Percentiles rank a stretch among this genome's conserved stretches.
Evolutionary conservation across 441 rosid species (phyloP).

Genomic region (Rhodomyrtus psidioides): DNA sequence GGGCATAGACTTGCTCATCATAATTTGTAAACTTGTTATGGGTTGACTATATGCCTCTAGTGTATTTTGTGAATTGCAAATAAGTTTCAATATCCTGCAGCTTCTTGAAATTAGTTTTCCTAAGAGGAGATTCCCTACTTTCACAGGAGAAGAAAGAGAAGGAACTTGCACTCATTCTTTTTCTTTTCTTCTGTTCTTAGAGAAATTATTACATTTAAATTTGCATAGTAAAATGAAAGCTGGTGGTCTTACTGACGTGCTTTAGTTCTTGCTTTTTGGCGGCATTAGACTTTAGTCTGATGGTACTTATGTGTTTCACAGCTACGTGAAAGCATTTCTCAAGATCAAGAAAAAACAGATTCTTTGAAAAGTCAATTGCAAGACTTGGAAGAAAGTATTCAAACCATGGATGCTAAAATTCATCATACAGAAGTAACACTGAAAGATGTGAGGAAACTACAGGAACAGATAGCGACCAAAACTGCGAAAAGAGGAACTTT

Average conservation of each 20-base stretch:
- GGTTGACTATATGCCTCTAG: not conserved
- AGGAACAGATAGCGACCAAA: constrained; percentile 68
- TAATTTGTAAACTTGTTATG: not conserved
- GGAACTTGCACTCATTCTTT: not conserved
- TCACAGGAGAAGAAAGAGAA: not conserved
- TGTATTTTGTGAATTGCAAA: not conserved
- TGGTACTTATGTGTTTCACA: constrained; percentile 18
- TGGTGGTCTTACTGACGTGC: not conserved
- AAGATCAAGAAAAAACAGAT: constrained; percentile 84
- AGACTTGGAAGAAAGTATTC: constrained; percentile 62
- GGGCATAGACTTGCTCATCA: not conserved
- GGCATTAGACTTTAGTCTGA: constrained; percentile 1
- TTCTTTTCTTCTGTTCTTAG: not conserved
- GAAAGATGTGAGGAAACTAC: constrained; percentile 67
- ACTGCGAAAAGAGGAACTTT: constrained; percentile 79
- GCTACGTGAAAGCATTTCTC: constrained; percentile 89
- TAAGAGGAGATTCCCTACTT: not conserved
- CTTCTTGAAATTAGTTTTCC: not conserved
- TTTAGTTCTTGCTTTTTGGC: not conserved
- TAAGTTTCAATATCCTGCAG: not conserved
- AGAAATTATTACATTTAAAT: not conserved
- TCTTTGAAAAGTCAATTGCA: constrained; percentile 58
- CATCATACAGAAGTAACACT: constrained; percentile 54
- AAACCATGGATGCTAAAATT: constrained; percentile 64
- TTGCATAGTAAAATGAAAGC: not conserved